Evolutionary conservation across 2,329 filamentous ascomycete species (phyloP).

Genomic region (Gliomastix tumulicola): DNA sequence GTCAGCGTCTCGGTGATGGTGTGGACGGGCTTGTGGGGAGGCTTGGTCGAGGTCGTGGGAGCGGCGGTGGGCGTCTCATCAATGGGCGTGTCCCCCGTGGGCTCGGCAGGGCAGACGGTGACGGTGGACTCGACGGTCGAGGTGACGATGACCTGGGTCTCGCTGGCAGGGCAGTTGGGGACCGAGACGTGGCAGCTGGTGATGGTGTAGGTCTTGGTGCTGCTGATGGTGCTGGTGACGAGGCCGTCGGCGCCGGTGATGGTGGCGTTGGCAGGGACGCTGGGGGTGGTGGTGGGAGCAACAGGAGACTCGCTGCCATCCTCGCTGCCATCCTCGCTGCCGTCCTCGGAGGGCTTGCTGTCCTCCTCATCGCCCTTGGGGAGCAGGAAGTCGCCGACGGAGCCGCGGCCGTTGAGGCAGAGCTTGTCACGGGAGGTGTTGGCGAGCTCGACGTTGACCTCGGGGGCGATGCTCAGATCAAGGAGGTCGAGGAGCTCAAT

Average conservation of each 20-base stretch:
- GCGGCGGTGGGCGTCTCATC: not conserved
- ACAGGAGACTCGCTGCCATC: not conserved
- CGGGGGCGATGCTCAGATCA: constrained; percentile 29
- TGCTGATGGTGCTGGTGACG: constrained; percentile 13
- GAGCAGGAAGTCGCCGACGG: constrained; percentile 3
- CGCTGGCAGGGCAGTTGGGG: constrained; percentile 29
- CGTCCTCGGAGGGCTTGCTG: not conserved
- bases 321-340: not conserved
- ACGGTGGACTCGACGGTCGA: constrained; percentile 11
- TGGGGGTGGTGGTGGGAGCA: constrained; percentile 1
- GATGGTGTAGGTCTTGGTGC: constrained; percentile 18
- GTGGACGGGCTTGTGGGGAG: constrained; percentile 6
- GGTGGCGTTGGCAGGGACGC: constrained; percentile 5
- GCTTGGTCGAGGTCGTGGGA: constrained; percentile 5
- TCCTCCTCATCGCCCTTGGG: not conserved
- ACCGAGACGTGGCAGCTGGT: constrained; percentile 27
- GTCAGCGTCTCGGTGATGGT: constrained; percentile 15
- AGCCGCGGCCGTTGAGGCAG: constrained; percentile 11
- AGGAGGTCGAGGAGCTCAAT: constrained; percentile 20
- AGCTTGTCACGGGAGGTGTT: constrained; percentile 8
- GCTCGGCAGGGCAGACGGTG: constrained; percentile 13
- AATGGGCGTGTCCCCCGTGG: constrained; percentile 8
- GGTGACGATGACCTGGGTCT: constrained; percentile 25
- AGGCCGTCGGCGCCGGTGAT: constrained; percentile 7
- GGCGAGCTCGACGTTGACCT: constrained; percentile 28